Evolutionary conservation across 148 eudicot species (phyloP).

Genomic region (Amaranthus cruentus): DNA sequence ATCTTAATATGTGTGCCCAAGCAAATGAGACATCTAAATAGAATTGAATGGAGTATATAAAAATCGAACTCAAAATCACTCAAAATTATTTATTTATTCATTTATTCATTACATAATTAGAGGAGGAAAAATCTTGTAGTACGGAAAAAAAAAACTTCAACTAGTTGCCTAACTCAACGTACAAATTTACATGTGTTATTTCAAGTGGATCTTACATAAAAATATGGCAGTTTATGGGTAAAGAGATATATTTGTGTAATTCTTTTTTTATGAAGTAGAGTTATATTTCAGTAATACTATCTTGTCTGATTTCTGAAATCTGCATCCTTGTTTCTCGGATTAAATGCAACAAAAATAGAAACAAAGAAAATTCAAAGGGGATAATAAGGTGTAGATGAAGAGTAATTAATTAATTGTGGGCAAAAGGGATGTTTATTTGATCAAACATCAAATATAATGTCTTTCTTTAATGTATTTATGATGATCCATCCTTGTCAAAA

Average conservation of each 20-base stretch:
- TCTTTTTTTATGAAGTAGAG: background rate
- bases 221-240: slow-evolving; percentile 20
- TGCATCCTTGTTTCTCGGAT: slow-evolving; percentile 17
- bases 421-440: slow-evolving; percentile 35
- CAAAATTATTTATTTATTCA: too few relatives aligned
- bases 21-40: too few relatives aligned
- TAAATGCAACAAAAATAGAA: slow-evolving; percentile 1
- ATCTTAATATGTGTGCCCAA: too few relatives aligned
- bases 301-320: too few relatives aligned
- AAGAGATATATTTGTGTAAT: background rate
- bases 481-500: slow-evolving; percentile 33
- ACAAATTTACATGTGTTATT: too few relatives aligned
- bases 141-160: too few relatives aligned
- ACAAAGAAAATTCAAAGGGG: background rate
- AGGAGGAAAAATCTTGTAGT: too few relatives aligned
- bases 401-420: background rate
- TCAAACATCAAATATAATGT: background rate
- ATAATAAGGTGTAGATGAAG: background rate
- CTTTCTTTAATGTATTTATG: slow-evolving; percentile 11
- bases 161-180: too few relatives aligned
- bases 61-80: too few relatives aligned
- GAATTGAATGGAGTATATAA: too few relatives aligned
- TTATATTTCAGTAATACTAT: background rate
- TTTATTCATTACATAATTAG: too few relatives aligned
- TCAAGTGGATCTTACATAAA: too few relatives aligned